These are phyloP conservation scores for Fusarium heterosporum DNA, from an alignment of 2,329 filamentous ascomycete genomes.

Conservation along the genomic window DNA sequence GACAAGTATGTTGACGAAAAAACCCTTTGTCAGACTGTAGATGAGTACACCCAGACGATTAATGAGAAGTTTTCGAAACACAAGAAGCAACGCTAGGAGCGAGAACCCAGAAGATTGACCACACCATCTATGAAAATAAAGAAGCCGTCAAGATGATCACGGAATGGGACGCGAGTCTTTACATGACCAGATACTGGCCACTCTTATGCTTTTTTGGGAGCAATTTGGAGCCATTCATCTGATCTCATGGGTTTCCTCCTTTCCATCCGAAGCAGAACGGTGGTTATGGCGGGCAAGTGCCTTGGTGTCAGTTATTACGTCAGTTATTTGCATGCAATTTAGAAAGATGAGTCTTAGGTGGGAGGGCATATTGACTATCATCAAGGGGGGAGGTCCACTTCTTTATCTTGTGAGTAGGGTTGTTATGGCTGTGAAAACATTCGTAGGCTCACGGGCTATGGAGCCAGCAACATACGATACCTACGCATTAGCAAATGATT, in stretches of 20 bases:
- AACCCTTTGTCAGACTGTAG: no score
- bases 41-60: no score
- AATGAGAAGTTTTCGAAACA: no score
- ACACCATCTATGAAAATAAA: neutral
- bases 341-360: constrained; percentile 19
- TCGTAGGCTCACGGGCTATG: constrained; percentile 21
- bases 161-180: constrained; percentile 19
- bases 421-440: constrained; percentile 22
- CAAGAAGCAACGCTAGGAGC: neutral
- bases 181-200: constrained; percentile 30
- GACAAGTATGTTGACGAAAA: no score
- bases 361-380: constrained; percentile 7
- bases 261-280: constrained; percentile 15
- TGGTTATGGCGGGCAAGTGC: constrained; percentile 24
- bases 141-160: constrained; percentile 5
- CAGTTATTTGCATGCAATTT: constrained; percentile 18
- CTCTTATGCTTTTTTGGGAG: constrained; percentile 19
- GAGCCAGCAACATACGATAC: constrained; percentile 17
- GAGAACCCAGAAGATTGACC: neutral
- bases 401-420: constrained; percentile 25
- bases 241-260: constrained; percentile 20
- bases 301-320: constrained; percentile 8
- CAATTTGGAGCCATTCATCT: constrained; percentile 25
- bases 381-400: constrained; percentile 18
- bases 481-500: constrained; percentile 14